phyloP scores from a whole-genome alignment of 2,329 filamentous ascomycete genomes.

The Achaetomium macrosporum region DNA sequence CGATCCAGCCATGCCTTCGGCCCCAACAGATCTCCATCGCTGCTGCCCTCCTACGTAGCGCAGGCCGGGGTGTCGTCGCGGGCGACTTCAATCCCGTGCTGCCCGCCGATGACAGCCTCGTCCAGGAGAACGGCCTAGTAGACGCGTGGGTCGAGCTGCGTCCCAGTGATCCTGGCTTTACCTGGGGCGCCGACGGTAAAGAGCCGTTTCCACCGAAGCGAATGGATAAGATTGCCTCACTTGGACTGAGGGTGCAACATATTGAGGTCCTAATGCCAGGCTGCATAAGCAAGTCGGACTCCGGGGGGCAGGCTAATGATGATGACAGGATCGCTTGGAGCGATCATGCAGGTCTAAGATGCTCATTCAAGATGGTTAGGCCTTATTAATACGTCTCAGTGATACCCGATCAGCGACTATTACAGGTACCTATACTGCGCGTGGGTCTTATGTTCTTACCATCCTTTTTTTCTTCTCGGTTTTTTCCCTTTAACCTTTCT shows the following conservation, averaged over 20 bases:
- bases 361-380: neutral
- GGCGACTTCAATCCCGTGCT: constrained; percentile 7
- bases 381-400: too few relatives aligned
- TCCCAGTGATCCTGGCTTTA: neutral
- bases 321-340: neutral
- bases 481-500: too few relatives aligned
- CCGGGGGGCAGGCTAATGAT: neutral
- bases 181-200: neutral
- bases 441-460: too few relatives aligned
- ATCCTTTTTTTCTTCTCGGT: too few relatives aligned
- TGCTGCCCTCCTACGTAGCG: neutral
- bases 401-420: too few relatives aligned
- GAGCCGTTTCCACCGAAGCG: constrained; percentile 4
- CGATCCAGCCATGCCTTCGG: constrained; percentile 3
- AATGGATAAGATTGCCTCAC: neutral
- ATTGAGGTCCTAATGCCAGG: neutral
- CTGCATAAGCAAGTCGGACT: neutral
- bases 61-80: neutral
- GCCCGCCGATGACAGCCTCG: neutral
- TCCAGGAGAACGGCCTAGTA: neutral
- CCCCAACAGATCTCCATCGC: neutral
- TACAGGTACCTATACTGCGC: neutral
- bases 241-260: neutral
- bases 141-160: neutral
- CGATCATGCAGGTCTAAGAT: neutral